Base-by-base conservation (phyloP, 495 filamentous ascomycete genomes). In the Penicillium paxilli region DNA sequence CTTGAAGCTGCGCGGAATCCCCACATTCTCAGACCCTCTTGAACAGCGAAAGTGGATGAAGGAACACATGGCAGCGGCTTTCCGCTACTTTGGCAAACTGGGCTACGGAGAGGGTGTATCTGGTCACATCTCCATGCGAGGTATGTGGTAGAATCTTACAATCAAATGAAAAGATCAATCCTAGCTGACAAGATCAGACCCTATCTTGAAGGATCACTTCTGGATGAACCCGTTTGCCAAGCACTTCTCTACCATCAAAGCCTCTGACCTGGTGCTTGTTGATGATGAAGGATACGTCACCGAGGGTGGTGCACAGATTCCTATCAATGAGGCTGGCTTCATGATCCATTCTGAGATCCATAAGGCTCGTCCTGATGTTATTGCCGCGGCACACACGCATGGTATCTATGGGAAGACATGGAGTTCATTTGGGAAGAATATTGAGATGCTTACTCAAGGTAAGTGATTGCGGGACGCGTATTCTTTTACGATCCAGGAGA, bases 71-170 rank as follows among this genome's bases (percentile, higher is more conserved):
- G 86, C 86, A 0, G 85, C 84, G 49, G 87, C 85, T n/a, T 90
- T 86, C 60, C 80, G 85, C 4, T 80, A 85, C 64, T 90, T 89
- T 58, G 86, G 84, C 12, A 84, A 84, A 54, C 71, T 82, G 26
- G 86, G 86, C 5, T 89, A 87, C 58, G 85, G 84, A 47, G 87
- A 89, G 58, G 87, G 87, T 4, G 79, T 88, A 40, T 85, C 85
- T 10, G 83, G 85, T 2, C 85, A 88, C 61, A 83, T 82, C 51
- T 82, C 69, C 23, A 75, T 82, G 63, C 63, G 75, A 54, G 75
- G 73, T 75, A 59, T 16, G 54, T n/a, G n/a, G n/a, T n/a, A n/a
- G n/a, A n/a, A n/a, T n/a, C n/a, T n/a, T n/a, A n/a, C n/a, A n/a
- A n/a, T n/a, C n/a, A n/a, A n/a, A n/a, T n/a, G n/a, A n/a, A n/a